Evolutionary conservation across 2,329 filamentous ascomycete species (phyloP), one percentile per base, ranked within the genome.

Genomic region (Helicocarpus griseus): DNA sequence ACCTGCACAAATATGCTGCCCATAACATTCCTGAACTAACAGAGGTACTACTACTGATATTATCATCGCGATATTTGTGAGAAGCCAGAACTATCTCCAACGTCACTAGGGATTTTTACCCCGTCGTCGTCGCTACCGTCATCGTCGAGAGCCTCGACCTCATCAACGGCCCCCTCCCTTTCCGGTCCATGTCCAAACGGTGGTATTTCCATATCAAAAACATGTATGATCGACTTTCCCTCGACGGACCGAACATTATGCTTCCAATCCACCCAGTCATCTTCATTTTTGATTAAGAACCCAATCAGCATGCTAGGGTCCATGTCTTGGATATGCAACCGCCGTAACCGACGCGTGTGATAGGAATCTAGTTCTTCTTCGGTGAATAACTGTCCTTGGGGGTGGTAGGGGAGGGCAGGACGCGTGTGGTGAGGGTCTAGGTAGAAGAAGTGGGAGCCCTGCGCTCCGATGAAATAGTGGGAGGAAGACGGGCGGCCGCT

Each of bases 251-350:
- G 48, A 2, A 95, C 77, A n/a, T 81, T 79, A 53, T 79, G 75
- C 62, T 87, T 85, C 90, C 90, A 97, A 49, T 81, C 78, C 36
- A 78, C 72, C 85, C 91, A 97, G 58, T 98, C 93, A 40, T 83
- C 78, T 60, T 91, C 83, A 53, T 87, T 81, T 38, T 78, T 80
- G 55, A 98, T 89, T 33, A 98, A 72, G 62, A 97, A 97, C 4
- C 89, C 91, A 57, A 98, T 87, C 39, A 98, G 73, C 93, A 98
- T 98, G 63, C 89, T 96, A 0, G 93, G 93, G 62, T 98, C 93
- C 87, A 98, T 93, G 63, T 97, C 90, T 53, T 83, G 82, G 46
- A 98, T 78, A 59, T 93, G 85, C 28, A 98, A 77, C 51, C 86
- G 80, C 35, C 91, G 82, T 17, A 98, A 72, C 45, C 91, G 83